Evolutionary conservation across 2,329 filamentous ascomycete genomes (phyloP), one percentile per base, ranked within the genome.

Genomic region (Epichloe sylvatica): DNA sequence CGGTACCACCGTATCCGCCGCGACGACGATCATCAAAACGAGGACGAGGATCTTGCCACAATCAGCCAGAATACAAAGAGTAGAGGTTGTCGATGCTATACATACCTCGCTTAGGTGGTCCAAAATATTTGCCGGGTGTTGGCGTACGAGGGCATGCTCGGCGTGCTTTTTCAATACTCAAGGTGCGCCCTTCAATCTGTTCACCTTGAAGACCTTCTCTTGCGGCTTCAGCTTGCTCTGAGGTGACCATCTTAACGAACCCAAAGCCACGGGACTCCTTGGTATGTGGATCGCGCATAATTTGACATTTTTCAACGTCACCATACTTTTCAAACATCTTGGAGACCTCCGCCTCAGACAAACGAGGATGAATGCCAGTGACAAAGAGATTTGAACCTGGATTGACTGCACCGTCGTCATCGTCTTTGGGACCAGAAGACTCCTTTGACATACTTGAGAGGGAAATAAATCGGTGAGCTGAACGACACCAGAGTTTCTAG

Each of bases 301-400:
- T 98, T 69, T 96, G 94, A 74, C 91, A 97, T 72, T 94, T 97
- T 73, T 97, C 91, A 47, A 98, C 92, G 65, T 95, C 89, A 59
- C 92, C 92, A 63, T 97, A 97, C 72, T 97, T 98, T 72, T 96
- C 89, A 64, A 98, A 98, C 57, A 98, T 83, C 67, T 89, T 89
- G 49, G 86, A 85, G 54, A 98, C 87, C 65, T 97, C 92, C 15
- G 83, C 78, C 68, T 98, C 92, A 45, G 79, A 83, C 57, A 98
- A 79, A 61, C 86, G 86, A 51, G 92, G 92, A 67, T 97, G 89
- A 57, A 98, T 98, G 60, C 92, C 92, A 55, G 92, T 98, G 57
- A 98, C 92, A 68, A 98, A 98, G 52, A 98, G 84, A 74, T 98
- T 98, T 58, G 92, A 96, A 59, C 92, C 92, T 55, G 89, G 86